phyloP scores from a whole-genome alignment of 306 rosid species.

The Biancaea sappan region DNA sequence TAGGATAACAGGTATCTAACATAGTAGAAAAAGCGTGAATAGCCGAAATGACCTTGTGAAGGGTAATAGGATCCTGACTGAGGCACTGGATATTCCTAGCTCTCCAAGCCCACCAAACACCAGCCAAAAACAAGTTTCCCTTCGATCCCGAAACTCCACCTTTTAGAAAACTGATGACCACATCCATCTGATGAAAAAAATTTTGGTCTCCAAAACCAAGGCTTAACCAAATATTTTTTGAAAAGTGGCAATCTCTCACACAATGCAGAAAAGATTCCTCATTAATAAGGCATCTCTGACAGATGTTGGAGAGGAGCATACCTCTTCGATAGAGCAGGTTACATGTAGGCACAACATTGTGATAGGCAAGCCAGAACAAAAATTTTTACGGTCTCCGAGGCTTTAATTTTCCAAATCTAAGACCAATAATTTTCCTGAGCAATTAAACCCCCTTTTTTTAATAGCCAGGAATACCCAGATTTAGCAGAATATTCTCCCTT shows the following conservation, averaged over 20 bases:
- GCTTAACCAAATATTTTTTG: background rate
- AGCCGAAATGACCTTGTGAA: too few species aligned
- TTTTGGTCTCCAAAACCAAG: background rate
- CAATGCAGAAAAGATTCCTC: background rate
- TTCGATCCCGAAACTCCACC: too few species aligned
- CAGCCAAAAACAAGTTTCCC: too few species aligned
- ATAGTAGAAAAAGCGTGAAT: too few species aligned
- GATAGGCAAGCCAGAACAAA: background rate
- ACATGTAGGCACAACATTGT: background rate
- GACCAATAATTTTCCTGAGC: background rate
- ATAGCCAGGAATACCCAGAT: too few species aligned
- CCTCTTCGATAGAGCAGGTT: background rate
- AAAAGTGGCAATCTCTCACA: background rate
- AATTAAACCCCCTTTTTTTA: too few species aligned
- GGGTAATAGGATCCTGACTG: too few species aligned
- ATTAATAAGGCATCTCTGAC: background rate
- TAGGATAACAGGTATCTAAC: too few species aligned
- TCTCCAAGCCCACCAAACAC: too few species aligned
- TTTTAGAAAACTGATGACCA: too few species aligned
- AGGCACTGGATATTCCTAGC: too few species aligned
- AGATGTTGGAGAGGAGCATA: background rate
- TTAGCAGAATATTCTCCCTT: background rate
- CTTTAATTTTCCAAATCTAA: background rate
- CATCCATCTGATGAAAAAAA: background rate
- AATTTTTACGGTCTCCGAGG: background rate